phyloP scores from a whole-genome alignment of 768 basidiomycete genomes.

The Leccinum broughii region DNA sequence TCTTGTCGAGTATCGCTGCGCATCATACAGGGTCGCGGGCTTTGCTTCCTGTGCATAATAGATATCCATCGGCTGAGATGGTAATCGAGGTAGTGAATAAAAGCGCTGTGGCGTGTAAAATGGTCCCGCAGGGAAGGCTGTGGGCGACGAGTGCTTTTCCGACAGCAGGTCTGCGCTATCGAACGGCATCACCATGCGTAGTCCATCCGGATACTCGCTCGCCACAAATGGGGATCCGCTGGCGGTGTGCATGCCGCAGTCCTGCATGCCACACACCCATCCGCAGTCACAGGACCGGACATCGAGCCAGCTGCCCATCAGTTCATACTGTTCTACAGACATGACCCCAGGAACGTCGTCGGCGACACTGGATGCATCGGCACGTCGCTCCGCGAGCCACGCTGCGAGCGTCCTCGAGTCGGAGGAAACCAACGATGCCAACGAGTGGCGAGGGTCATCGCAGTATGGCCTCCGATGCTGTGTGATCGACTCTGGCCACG shows the following conservation, averaged over 20 bases:
- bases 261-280: slow-evolving; percentile 31
- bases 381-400: slow-evolving; percentile 44
- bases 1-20: slow-evolving; percentile 18
- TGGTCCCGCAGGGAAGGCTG: slow-evolving; percentile 14
- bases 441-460: slow-evolving; percentile 23
- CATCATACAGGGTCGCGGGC: slow-evolving; percentile 12
- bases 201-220: slow-evolving; percentile 15
- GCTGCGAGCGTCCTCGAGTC: slow-evolving; percentile 33
- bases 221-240: slow-evolving; percentile 35
- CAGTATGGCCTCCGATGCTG: neutral
- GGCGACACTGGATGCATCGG: slow-evolving; percentile 28
- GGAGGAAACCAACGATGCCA: slow-evolving; percentile 34
- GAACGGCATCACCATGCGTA: slow-evolving; percentile 29
- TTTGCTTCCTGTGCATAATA: slow-evolving; percentile 19
- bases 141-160: slow-evolving; percentile 2
- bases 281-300: slow-evolving; percentile 19
- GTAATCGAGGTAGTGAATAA: slow-evolving; percentile 29
- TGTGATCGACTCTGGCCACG: neutral
- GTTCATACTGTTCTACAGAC: slow-evolving; percentile 50
- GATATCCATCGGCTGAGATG: slow-evolving; percentile 19
- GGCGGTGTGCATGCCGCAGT: slow-evolving; percentile 34
- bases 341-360: slow-evolving; percentile 33
- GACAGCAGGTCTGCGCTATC: slow-evolving; percentile 20
- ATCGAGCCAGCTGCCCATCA: slow-evolving; percentile 48
- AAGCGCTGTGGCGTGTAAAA: slow-evolving; percentile 20